A percentile compares a stretch with the other conserved stretches of the same genome.
These are phyloP conservation scores for Herpotrichia juniperi DNA, from an alignment of 2,329 filamentous ascomycete genomes.

Conservation along the genomic window DNA sequence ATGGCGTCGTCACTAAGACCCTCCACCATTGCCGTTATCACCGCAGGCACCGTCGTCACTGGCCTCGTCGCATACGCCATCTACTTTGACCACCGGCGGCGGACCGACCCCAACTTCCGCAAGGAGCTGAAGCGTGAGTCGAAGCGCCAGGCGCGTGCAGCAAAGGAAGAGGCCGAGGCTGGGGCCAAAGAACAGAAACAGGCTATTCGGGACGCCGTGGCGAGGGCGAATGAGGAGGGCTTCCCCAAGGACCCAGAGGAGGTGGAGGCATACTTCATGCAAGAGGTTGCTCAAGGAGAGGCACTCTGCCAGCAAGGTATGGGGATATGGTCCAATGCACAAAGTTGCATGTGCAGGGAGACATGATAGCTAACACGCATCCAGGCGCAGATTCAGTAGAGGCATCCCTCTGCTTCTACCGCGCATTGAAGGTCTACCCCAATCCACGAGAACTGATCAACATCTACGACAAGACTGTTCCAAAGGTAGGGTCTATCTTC, in stretches of 20 bases:
- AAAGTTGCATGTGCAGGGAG: background rate
- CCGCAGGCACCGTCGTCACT: conserved; percentile 63
- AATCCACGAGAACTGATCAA: conserved; percentile 89
- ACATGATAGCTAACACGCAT: conserved; percentile 18
- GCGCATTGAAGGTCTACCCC: conserved; percentile 97
- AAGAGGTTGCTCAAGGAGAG: conserved; percentile 90
- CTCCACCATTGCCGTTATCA: conserved; percentile 63
- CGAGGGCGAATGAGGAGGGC: conserved; percentile 85
- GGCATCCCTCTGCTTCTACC: conserved; percentile 95
- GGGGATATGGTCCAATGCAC: conserved; percentile 4
- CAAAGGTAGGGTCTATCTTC: conserved; percentile 69
- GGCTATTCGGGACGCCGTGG: conserved; percentile 75
- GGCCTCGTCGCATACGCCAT: conserved; percentile 68
- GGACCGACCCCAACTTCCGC: conserved; percentile 68
- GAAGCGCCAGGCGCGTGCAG: conserved; percentile 71
- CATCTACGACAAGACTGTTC: conserved; percentile 98
- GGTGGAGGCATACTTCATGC: conserved; percentile 95
- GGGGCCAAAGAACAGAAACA: conserved; percentile 71
- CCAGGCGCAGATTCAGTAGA: conserved; percentile 74
- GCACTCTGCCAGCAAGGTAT: conserved; percentile 79
- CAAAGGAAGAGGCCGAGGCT: conserved; percentile 74
- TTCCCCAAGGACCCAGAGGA: conserved; percentile 91
- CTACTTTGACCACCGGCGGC: conserved; percentile 71
- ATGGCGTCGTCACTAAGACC: conserved; percentile 56
- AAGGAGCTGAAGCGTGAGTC: conserved; percentile 73